Evolutionary conservation across 1,139 yeast genomes (phyloP).

Genomic region (Hansenula lynferdii): DNA sequence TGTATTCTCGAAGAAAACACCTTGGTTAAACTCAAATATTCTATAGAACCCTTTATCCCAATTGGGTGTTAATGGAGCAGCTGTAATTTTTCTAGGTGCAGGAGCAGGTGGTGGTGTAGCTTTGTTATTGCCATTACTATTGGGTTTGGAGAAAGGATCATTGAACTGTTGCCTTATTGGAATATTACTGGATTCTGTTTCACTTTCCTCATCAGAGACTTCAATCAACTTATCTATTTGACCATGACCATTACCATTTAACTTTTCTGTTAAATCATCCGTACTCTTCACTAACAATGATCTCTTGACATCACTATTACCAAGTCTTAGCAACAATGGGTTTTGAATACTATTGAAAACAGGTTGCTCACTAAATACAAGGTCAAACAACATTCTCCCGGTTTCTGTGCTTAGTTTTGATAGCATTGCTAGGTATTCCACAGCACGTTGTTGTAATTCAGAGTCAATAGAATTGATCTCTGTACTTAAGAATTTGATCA

Average conservation of each 20-base stretch:
- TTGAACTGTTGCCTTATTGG: neutral
- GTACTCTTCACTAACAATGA: slow-evolving; percentile 14
- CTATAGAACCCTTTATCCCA: slow-evolving; percentile 82
- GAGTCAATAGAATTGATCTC: slow-evolving; percentile 70
- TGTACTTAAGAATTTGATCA: slow-evolving; percentile 63
- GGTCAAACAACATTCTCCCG: slow-evolving; percentile 39
- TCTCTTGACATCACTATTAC: slow-evolving; percentile 26
- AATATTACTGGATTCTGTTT: slow-evolving; percentile 5
- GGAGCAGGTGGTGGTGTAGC: slow-evolving; percentile 6
- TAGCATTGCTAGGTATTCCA: slow-evolving; percentile 66
- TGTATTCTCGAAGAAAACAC: slow-evolving; percentile 75
- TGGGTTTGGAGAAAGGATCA: no score
- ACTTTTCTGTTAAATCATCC: slow-evolving; percentile 10
- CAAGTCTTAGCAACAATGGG: slow-evolving; percentile 56
- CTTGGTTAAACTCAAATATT: slow-evolving; percentile 70
- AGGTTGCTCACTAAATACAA: slow-evolving; percentile 66
- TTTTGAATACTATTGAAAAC: slow-evolving; percentile 62
- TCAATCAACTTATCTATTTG: slow-evolving; percentile 4
- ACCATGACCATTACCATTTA: no score
- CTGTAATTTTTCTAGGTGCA: slow-evolving; percentile 5
- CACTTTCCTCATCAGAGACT: slow-evolving; percentile 3
- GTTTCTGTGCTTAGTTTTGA: slow-evolving; percentile 36
- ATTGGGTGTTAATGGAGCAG: slow-evolving; percentile 43
- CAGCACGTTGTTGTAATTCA: slow-evolving; percentile 85
- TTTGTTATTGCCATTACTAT: no score